phyloP scores from a whole-genome alignment of 2,329 filamentous ascomycete species.

The Dactylellina parvicollis region DNA sequence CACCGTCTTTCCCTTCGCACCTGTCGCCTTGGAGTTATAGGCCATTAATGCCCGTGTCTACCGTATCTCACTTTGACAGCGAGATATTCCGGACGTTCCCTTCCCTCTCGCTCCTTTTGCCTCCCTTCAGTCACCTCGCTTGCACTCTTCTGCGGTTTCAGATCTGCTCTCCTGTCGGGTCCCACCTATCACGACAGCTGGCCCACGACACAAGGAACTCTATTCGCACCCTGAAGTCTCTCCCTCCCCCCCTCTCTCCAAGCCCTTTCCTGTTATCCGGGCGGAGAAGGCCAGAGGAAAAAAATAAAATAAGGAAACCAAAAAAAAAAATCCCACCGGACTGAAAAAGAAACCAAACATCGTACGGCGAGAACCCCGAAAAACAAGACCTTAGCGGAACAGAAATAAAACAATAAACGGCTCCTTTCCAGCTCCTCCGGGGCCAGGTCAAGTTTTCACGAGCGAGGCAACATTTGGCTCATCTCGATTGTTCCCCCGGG shows the following conservation, averaged over 20 bases:
- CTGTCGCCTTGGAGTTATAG: constrained; percentile 43
- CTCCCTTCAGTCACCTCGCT: constrained; percentile 52
- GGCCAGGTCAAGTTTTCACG: constrained; percentile 53
- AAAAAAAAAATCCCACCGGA: not conserved
- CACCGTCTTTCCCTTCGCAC: constrained; percentile 28
- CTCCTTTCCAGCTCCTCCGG: constrained; percentile 20
- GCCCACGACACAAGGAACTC: constrained; percentile 46
- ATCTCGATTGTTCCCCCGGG: constrained; percentile 40
- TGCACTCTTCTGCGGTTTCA: constrained; percentile 50
- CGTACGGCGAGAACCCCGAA: constrained; percentile 13
- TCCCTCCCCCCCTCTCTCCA: constrained; percentile 1
- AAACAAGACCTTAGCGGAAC: no score
- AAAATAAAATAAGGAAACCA: not conserved
- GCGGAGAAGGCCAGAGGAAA: constrained; percentile 23
- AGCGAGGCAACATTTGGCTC: constrained; percentile 53
- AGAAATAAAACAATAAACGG: constrained; percentile 8
- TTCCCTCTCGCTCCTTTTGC: constrained; percentile 54
- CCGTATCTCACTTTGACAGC: constrained; percentile 45
- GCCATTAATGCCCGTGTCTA: constrained; percentile 50
- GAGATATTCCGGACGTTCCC: constrained; percentile 53
- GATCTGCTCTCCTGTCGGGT: constrained; percentile 51
- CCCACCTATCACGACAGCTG: constrained; percentile 51
- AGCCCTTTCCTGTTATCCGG: constrained; percentile 14
- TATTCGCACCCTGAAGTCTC: constrained; percentile 33
- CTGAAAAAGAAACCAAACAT: constrained; percentile 2